phyloP scores from a whole-genome alignment of 2,329 filamentous ascomycete genomes.

The Aureobasidium subglaciale region DNA sequence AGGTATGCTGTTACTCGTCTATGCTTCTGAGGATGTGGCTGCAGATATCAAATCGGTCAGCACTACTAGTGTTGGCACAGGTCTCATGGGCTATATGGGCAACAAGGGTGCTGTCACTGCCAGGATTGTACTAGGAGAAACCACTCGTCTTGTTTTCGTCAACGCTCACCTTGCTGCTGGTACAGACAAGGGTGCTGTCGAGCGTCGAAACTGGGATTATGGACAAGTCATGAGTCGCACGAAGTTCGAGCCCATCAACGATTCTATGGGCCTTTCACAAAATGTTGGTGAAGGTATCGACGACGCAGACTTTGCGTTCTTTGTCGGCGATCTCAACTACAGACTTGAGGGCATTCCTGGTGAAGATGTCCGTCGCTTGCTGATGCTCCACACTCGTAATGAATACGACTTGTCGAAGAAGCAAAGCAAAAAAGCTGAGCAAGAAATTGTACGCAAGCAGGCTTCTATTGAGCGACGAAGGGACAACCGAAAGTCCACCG shows the following conservation, averaged over 20 bases:
- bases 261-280: constrained; percentile 55
- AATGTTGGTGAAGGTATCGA: constrained; percentile 62
- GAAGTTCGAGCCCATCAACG: constrained; percentile 66
- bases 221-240: constrained; percentile 69
- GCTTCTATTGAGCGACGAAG: constrained; percentile 2
- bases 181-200: constrained; percentile 65
- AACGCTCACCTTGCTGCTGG: constrained; percentile 91
- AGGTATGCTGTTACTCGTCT: constrained; percentile 76
- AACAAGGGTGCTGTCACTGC: constrained; percentile 89
- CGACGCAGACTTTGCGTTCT: constrained; percentile 89
- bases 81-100: constrained; percentile 84
- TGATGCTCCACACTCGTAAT: constrained; percentile 74
- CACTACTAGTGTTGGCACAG: constrained; percentile 77
- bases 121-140: constrained; percentile 78
- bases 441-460: constrained; percentile 22
- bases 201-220: constrained; percentile 85
- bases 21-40: constrained; percentile 70
- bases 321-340: constrained; percentile 96
- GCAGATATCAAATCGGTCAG: constrained; percentile 74
- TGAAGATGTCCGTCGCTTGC: constrained; percentile 76
- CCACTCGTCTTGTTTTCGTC: constrained; percentile 80
- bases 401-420: constrained; percentile 56
- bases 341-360: constrained; percentile 81
- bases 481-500: constrained; percentile 4
- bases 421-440: constrained; percentile 30